These are phyloP conservation scores for Solanum bukasovii DNA, from an alignment of 257 asterid genomes.

Conservation along the genomic window DNA sequence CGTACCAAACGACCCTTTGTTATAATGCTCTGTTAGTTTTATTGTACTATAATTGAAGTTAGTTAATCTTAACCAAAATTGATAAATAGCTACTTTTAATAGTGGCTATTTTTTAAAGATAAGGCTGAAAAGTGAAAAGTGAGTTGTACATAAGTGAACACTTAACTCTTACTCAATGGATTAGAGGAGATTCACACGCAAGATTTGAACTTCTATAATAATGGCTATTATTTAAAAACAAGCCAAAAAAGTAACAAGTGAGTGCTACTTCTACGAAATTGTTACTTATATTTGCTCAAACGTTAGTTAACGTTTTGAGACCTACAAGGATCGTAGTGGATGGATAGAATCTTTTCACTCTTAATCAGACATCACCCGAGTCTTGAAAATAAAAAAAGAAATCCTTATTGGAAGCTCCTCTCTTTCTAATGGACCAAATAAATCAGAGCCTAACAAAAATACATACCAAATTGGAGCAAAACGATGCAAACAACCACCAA, in stretches of 20 bases:
- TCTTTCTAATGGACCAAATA: not conserved
- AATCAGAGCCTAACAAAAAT: not conserved
- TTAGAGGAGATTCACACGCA: not conserved
- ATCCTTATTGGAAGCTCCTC: not conserved
- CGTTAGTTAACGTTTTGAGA: not conserved
- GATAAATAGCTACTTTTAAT: not conserved
- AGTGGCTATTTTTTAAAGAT: not conserved
- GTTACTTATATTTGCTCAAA: not conserved
- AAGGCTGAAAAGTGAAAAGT: not conserved
- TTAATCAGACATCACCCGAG: not conserved
- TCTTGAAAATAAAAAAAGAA: not conserved
- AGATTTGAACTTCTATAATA: not conserved
- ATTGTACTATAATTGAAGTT: not conserved
- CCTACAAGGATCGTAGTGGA: not conserved
- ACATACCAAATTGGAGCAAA: not conserved
- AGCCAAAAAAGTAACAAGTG: not conserved
- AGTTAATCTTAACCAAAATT: not conserved
- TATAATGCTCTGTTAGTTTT: too few relatives aligned
- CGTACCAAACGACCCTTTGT: not conserved
- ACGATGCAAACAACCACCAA: not conserved
- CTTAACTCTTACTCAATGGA: not conserved
- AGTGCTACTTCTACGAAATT: not conserved
- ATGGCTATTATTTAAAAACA: not conserved
- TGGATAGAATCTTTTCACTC: not conserved
- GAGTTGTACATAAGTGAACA: not conserved